Percentiles rank a stretch among this genome's conserved stretches.
phyloP scores from a whole-genome alignment of 2,329 filamentous ascomycete genomes.

The Rhynchosporium secalis region DNA sequence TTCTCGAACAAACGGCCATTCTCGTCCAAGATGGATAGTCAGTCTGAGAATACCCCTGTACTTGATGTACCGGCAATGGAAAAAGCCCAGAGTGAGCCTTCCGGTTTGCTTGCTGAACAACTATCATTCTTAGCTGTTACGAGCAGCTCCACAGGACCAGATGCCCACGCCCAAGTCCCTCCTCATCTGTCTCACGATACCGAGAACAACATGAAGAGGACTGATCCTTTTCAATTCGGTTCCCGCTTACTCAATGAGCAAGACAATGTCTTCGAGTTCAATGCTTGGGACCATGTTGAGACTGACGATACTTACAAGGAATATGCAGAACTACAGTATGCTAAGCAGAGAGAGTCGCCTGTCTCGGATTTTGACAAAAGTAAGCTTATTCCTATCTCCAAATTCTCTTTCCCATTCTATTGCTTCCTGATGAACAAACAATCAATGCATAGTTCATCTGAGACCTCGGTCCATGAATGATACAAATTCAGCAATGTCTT shows the following conservation, averaged over 20 bases:
- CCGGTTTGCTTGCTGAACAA: conserved; percentile 19
- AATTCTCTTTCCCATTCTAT: conserved; percentile 14
- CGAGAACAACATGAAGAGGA: conserved; percentile 76
- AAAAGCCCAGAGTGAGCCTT: background rate
- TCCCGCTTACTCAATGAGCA: conserved; percentile 79
- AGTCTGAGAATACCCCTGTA: background rate
- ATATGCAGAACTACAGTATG: conserved; percentile 82
- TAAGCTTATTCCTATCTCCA: conserved; percentile 45
- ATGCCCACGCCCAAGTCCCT: conserved; percentile 25
- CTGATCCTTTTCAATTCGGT: conserved; percentile 93
- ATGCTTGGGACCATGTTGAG: conserved; percentile 98
- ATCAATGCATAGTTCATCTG: conserved; percentile 71
- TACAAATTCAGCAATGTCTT: conserved; percentile 59
- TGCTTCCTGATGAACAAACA: conserved; percentile 54
- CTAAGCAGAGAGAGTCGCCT: conserved; percentile 79
- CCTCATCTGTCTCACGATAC: conserved; percentile 40
- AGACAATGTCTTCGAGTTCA: conserved; percentile 94
- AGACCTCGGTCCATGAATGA: conserved; percentile 58
- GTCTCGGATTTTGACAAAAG: conserved; percentile 92
- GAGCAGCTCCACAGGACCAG: conserved; percentile 26
- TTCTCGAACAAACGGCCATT: background rate
- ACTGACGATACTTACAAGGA: conserved; percentile 85
- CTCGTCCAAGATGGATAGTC: background rate
- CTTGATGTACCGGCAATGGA: background rate
- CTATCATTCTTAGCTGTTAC: conserved; percentile 28